Evolutionary conservation across 1,139 yeast genomes (phyloP), one percentile per base, ranked within the genome.

Genomic region (Geotrichum europaeum): DNA sequence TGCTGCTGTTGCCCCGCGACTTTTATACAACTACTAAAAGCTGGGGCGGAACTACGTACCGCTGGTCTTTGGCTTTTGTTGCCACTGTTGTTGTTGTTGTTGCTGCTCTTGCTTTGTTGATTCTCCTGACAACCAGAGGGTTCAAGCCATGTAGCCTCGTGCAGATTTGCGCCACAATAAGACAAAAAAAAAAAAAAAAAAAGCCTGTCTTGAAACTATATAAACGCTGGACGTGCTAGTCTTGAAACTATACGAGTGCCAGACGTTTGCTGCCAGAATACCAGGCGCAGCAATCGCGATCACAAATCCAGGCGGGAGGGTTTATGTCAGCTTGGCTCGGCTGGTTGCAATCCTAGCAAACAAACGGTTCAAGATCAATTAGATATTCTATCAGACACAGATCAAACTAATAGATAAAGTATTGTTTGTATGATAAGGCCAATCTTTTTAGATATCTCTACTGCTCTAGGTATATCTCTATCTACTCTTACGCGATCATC

Each of bases 151-250:
- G 32, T 28, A 28, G 7, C 10, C 10, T 5, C 32, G 32, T 9
- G 32, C 32, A 28, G 32, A 28, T 28, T 28, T 28, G 10, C 32
- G 32, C 32, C 3, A n/a, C 25, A 28, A 2, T 12, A 25, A 7
- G 13, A 12, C 5, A 30, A 97, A 65, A n/a, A n/a, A n/a, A n/a
- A n/a, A n/a, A n/a, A n/a, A n/a, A n/a, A n/a, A n/a, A n/a, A n/a
- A 86, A 87, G 67, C 24, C 45, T n/a, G 45, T 9, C 22, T 2
- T 20, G 10, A 28, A 24, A 24, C 25, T 3, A 24, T 3, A 24
- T 24, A 5, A 24, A 24, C 25, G 4, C 25, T 5, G 0, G 25
- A 36, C 2, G 18, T 24, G 25, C 25, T 24, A 24, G 18, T 15
- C 43, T 6, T 36, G 13, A 13, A 15, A 40, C n/a, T 15, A 7